Evolutionary conservation across 352 stramenopile species (phyloP).

Genomic region (Aphanomyces euteiches): DNA sequence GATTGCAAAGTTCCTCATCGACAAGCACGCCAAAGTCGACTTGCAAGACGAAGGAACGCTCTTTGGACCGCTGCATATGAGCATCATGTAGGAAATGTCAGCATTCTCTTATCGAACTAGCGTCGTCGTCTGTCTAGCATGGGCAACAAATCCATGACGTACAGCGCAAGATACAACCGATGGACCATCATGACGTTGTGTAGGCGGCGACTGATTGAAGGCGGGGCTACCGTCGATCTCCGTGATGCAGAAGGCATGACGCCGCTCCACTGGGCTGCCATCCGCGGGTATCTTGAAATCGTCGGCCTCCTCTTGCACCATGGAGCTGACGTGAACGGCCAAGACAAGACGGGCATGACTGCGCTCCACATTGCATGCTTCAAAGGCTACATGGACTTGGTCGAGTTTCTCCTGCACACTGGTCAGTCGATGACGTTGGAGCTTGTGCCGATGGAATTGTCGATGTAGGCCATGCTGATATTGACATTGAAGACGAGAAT

Average conservation of each 20-base stretch:
- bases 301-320: slow-evolving; percentile 59
- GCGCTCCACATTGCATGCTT: slow-evolving; percentile 69
- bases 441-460: neutral
- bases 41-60: slow-evolving; percentile 54
- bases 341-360: slow-evolving; percentile 64
- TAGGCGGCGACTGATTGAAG: slow-evolving; percentile 9
- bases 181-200: neutral
- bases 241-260: slow-evolving; percentile 57
- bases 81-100: slow-evolving; percentile 40
- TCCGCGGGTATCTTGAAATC: slow-evolving; percentile 72
- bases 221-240: slow-evolving; percentile 52
- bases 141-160: slow-evolving; percentile 73
- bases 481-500: slow-evolving; percentile 56
- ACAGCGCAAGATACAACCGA: slow-evolving; percentile 10
- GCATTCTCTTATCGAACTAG: neutral
- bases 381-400: slow-evolving; percentile 61
- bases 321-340: slow-evolving; percentile 54
- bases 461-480: slow-evolving; percentile 32
- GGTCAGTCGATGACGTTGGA: slow-evolving; percentile 18
- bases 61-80: slow-evolving; percentile 61
- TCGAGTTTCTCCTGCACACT: slow-evolving; percentile 66
- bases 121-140: slow-evolving; percentile 35
- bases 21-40: slow-evolving; percentile 64
- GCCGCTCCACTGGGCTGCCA: slow-evolving; percentile 57
- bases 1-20: slow-evolving; percentile 63